Conservation (phyloP, 257 asterid species). For the Verbena officinalis region DNA sequence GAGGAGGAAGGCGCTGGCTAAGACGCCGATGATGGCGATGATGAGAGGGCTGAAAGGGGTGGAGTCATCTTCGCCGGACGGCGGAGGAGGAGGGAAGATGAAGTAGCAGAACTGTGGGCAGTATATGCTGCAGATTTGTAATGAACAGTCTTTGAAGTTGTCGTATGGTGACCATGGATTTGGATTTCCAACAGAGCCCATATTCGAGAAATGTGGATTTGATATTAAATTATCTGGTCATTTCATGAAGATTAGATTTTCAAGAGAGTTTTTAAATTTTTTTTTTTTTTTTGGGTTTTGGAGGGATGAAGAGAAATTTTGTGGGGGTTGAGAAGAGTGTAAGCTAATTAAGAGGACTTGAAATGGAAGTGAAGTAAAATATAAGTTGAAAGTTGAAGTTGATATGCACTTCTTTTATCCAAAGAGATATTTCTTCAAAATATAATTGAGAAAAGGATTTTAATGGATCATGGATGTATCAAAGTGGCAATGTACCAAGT, state of each 20-base stretch:
- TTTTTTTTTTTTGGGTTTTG: background rate
- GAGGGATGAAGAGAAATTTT: too few relatives aligned
- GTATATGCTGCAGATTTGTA: slow-evolving; percentile 65
- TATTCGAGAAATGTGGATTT: slow-evolving; percentile 9
- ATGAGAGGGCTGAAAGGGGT: slow-evolving; percentile 59
- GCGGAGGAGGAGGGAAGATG: slow-evolving; percentile 78
- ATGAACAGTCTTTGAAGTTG: slow-evolving; percentile 59
- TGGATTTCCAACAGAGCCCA: slow-evolving; percentile 61
- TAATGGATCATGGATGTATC: background rate
- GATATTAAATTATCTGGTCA: background rate
- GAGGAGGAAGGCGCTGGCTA: slow-evolving; percentile 46
- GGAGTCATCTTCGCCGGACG: slow-evolving; percentile 22
- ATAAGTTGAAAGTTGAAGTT: slow-evolving; percentile 38
- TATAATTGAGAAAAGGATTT: background rate
- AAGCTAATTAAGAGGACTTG: slow-evolving; percentile 33
- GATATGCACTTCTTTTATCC: slow-evolving; percentile 29
- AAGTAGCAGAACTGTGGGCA: slow-evolving; percentile 87
- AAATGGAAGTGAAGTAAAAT: slow-evolving; percentile 41
- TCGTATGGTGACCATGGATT: slow-evolving; percentile 71
- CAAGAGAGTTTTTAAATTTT: too few relatives aligned
- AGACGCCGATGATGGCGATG: slow-evolving; percentile 49
- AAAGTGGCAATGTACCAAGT: background rate
- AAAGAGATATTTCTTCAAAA: slow-evolving; percentile 3
- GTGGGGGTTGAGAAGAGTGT: slow-evolving; percentile 30
- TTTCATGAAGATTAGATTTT: slow-evolving; percentile 4